Percentiles rank a stretch among this genome's conserved stretches.
Evolutionary conservation across 2,329 filamentous ascomycete species (phyloP).

Genomic region (Didymosphaeria variabile): DNA sequence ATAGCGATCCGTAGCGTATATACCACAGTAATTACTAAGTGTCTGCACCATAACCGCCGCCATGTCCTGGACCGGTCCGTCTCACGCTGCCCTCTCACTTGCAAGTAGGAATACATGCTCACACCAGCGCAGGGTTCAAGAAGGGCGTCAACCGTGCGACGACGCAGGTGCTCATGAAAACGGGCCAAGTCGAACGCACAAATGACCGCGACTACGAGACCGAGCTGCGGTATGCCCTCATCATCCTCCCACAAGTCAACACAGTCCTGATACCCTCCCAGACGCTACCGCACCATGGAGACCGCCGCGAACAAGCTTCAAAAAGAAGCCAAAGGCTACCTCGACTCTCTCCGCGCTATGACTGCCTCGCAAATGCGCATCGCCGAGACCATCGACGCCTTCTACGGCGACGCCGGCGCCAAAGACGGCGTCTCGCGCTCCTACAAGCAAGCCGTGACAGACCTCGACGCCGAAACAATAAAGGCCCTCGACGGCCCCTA

Average conservation of each 20-base stretch:
- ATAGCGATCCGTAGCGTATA: slow-evolving; percentile 4
- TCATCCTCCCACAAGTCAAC: neutral
- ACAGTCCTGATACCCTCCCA: slow-evolving; percentile 48
- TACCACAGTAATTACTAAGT: neutral
- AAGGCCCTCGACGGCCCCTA: slow-evolving; percentile 98
- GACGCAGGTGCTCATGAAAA: slow-evolving; percentile 99
- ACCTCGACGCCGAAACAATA: slow-evolving; percentile 97
- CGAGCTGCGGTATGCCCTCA: slow-evolving; percentile 75
- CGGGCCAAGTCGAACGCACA: slow-evolving; percentile 96
- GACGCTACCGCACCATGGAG: slow-evolving; percentile 97
- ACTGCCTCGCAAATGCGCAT: slow-evolving; percentile 99
- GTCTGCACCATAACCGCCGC: slow-evolving; percentile 25
- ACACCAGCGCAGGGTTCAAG: slow-evolving; percentile 73
- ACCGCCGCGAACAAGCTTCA: slow-evolving; percentile 89
- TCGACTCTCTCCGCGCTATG: slow-evolving; percentile 97
- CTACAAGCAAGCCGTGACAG: slow-evolving; percentile 98
- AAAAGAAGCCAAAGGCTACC: slow-evolving; percentile 97
- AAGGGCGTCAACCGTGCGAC: slow-evolving; percentile 99
- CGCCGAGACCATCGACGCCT: slow-evolving; percentile 98
- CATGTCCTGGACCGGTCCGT: slow-evolving; percentile 67
- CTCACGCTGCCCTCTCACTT: slow-evolving; percentile 18
- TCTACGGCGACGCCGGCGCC: slow-evolving; percentile 95
- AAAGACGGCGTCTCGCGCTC: slow-evolving; percentile 94
- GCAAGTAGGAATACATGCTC: slow-evolving; percentile 27
- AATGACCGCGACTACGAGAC: slow-evolving; percentile 99